Base-by-base conservation (phyloP, 1,284 basidiomycete species). In the Ustilago cynodontis region DNA sequence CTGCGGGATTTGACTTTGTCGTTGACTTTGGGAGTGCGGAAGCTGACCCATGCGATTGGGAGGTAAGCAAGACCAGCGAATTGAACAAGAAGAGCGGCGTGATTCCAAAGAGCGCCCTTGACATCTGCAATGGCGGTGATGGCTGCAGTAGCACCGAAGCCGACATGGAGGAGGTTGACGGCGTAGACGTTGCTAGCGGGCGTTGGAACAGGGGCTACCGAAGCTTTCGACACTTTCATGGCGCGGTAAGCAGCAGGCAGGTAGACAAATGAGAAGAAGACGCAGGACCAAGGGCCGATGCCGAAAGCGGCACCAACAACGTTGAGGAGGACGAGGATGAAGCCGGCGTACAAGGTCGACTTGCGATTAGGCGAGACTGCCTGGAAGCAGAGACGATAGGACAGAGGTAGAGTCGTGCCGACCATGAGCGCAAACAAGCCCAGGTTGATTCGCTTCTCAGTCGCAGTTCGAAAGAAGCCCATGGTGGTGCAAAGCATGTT, bases 291-390 rank as follows among this genome's bases (percentile, higher is more conserved):
- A 18, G 71, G 71, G 1, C 76, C 76, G 35, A 78, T 20, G 18
- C 76, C 76, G 1, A 59, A 18, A 8, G 65, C 65, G 20, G 64
- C 67, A n/a, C 76, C 71, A 20, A 78, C n/a, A 16, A 39, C 49
- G 59, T 65, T 70, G 59, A 78, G 65, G 14, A 68, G 35, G 9
- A 78, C 62, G 9, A 78, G 59, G 28, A 65, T 20, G 52, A 74
- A 0, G 4, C 66, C 76, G n/a, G 65, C 56, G 41, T 71, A 68
- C 54, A 78, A 39, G 2, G 39, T 9, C 1, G 76, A 68, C 37
- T 74, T 78, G 61, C 76, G 67, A 35, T 78, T 78, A 0, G 76
- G 76, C 45, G 76, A 78, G 26, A 74, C 76, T 1, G 76, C 71
- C 37, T 74, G 71, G 65, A 74, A 78, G 26, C 59, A 71, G 57